These are phyloP conservation scores for Malassezia restricta DNA, from an alignment of 1,284 basidiomycete genomes.

Conservation along the genomic window DNA sequence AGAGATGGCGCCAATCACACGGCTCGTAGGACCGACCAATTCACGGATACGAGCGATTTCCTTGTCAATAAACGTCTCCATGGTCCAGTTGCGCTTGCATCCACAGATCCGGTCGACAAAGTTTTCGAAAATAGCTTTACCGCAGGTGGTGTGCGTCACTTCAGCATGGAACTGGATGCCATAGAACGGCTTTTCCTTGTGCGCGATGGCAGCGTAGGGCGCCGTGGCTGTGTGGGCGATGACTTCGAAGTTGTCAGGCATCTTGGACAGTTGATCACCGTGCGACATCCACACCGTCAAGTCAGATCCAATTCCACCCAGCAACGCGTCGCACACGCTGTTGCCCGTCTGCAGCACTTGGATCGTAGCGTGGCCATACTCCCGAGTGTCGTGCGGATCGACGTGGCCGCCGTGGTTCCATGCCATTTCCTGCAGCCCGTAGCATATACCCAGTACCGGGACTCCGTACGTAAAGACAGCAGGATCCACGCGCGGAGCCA, in stretches of 20 bases:
- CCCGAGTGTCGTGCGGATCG: constrained; percentile 75
- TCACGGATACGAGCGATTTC: constrained; percentile 88
- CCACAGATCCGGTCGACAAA: constrained; percentile 74
- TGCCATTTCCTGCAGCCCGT: constrained; percentile 97
- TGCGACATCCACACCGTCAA: constrained; percentile 98
- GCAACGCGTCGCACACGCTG: constrained; percentile 58
- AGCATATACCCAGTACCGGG: constrained; percentile 92
- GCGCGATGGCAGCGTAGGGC: constrained; percentile 85
- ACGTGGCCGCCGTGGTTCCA: constrained; percentile 79
- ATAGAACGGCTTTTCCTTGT: constrained; percentile 76
- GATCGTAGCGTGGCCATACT: constrained; percentile 84
- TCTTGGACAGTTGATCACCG: constrained; percentile 77
- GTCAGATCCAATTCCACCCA: constrained; percentile 68
- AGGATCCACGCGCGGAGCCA: constrained; percentile 86
- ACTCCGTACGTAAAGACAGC: constrained; percentile 83
- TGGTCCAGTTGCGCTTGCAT: constrained; percentile 79
- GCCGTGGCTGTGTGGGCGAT: constrained; percentile 78
- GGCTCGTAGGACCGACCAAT: constrained; percentile 84
- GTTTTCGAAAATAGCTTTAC: constrained; percentile 76
- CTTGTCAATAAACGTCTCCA: constrained; percentile 98
- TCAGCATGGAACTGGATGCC: constrained; percentile 99
- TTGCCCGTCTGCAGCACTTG: constrained; percentile 60
- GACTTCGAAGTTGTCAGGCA: constrained; percentile 72
- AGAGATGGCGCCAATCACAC: constrained; percentile 93
- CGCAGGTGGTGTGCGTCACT: constrained; percentile 84